Conservation (phyloP, 2,329 filamentous ascomycete species). For the Colletotrichum zoysiae region DNA sequence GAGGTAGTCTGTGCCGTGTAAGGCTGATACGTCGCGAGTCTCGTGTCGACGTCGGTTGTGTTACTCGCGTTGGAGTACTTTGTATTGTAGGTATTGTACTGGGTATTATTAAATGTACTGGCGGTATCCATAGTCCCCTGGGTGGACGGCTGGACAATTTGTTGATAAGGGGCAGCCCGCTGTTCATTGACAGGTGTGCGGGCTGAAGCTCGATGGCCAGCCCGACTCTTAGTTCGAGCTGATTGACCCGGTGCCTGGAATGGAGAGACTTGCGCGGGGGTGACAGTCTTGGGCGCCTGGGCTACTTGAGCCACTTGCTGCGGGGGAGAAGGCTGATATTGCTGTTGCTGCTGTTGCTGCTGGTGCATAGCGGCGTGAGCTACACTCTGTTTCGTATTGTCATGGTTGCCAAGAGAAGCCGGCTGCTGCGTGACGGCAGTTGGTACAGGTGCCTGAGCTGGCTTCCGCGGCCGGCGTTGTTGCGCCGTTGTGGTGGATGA, state of each 20-base stretch:
- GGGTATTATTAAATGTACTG: slow-evolving; percentile 32
- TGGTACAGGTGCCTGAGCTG: slow-evolving; percentile 11
- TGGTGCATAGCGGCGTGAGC: slow-evolving; percentile 42
- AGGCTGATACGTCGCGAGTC: slow-evolving; percentile 37
- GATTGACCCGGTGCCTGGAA: slow-evolving; percentile 45
- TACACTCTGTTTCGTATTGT: slow-evolving; percentile 39
- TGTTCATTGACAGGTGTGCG: slow-evolving; percentile 48
- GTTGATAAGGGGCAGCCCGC: slow-evolving; percentile 43
- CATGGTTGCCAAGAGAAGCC: slow-evolving; percentile 18
- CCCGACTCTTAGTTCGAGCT: slow-evolving; percentile 50
- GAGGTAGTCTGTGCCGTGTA: slow-evolving; percentile 40
- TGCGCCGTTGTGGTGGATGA: slow-evolving; percentile 24
- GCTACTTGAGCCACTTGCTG: slow-evolving; percentile 43
- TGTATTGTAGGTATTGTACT: slow-evolving; percentile 46
- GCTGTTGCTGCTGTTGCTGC: slow-evolving; percentile 46
- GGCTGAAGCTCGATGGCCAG: slow-evolving; percentile 51
- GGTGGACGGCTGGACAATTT: slow-evolving; percentile 51
- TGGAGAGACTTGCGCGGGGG: slow-evolving; percentile 49
- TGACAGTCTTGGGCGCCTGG: slow-evolving; percentile 41
- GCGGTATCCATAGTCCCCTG: slow-evolving; percentile 44
- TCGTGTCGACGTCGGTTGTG: slow-evolving; percentile 10
- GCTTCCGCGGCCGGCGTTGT: slow-evolving; percentile 16
- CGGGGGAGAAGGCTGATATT: slow-evolving; percentile 47
- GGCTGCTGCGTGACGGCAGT: not conserved
- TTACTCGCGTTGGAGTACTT: slow-evolving; percentile 36